Evolutionary conservation across 2,329 filamentous ascomycete species (phyloP), one percentile per base, ranked within the genome.

Genomic region (Colletotrichum neosansevieriae): DNA sequence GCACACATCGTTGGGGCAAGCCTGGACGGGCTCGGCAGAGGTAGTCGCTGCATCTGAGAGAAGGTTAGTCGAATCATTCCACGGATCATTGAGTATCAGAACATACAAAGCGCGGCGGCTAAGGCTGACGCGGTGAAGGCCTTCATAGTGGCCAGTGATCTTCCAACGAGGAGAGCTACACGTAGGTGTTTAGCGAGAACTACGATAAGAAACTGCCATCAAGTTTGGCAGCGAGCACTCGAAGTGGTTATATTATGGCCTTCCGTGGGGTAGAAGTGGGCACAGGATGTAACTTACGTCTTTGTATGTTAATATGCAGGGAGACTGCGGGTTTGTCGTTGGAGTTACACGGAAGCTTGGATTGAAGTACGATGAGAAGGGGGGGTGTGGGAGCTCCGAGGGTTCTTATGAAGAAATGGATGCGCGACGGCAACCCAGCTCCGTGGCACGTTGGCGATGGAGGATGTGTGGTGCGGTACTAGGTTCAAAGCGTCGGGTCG

Each of bases 1-100:
- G 76, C 88, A 89, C 45, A 89, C 76, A 34, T 72, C 74, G 3
- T 74, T 74, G 47, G 84, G 80, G 72, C 86, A 88, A 72, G 78
- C 77, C 13, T 75, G 72, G n/a, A 76, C 61, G 6, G 76, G 71
- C 4, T 69, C 72, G 21, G 76, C 77, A 4, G 77, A 74, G 3
- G 75, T 72, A 21, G 77, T 74, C 29, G 72, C 72, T 53, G 76
- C 76, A 6, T 67, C 70, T 71, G 29, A 17, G 17, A 5, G 10
- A 10, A 10, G 17, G 42, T 72, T 59, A 59, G 63, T 54, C 4
- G 10, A 12, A 5, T 2, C 6, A 12, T 34, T 21, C 5, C 10
- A 9, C 15, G 17, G 44, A 13, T 19, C 19, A 13, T 11, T 7
- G 29, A 12, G 40, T 3, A 15, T 6, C 12, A 13, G 6, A 19